These are phyloP conservation scores for Candida dendrica DNA, from an alignment of 805 yeast species.

Conservation along the genomic window DNA sequence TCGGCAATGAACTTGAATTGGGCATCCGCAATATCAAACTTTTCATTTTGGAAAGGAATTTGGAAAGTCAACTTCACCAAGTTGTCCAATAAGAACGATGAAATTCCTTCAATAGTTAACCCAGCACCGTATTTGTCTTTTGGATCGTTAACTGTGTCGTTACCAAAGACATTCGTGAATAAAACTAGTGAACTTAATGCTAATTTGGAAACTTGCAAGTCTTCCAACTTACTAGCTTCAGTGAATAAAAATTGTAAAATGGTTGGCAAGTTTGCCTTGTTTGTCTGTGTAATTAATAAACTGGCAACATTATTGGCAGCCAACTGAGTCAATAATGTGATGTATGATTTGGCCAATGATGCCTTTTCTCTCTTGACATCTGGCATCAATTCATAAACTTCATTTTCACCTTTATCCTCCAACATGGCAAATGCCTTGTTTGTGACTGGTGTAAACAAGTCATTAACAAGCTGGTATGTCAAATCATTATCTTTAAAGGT, in stretches of 20 bases:
- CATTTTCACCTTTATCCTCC: constrained; percentile 34
- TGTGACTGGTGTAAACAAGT: constrained; percentile 68
- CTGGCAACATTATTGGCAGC: constrained; percentile 75
- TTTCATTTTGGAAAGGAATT: constrained; percentile 65
- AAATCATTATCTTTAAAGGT: constrained; percentile 58
- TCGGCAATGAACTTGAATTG: constrained; percentile 66
- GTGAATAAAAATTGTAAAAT: constrained; percentile 58
- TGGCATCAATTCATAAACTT: constrained; percentile 33
- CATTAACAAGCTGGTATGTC: constrained; percentile 67
- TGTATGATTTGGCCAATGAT: constrained; percentile 60
- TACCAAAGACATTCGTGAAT: constrained; percentile 57
- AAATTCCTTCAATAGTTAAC: constrained; percentile 58
- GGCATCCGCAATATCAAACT: constrained; percentile 68
- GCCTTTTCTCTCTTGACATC: constrained; percentile 61
- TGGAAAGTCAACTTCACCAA: constrained; percentile 66
- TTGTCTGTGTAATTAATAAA: constrained; percentile 62
- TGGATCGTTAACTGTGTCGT: constrained; percentile 57
- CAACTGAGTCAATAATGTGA: constrained; percentile 61
- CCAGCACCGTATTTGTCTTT: constrained; percentile 45
- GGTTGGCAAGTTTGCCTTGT: constrained; percentile 50
- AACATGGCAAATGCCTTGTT: constrained; percentile 51
- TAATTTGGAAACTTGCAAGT: constrained; percentile 57
- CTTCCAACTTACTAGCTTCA: constrained; percentile 56
- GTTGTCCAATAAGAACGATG: constrained; percentile 61
- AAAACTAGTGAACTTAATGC: constrained; percentile 65